Evolutionary conservation across 225 moss, liverwort and hornwort genomes (phyloP), one percentile per base, ranked within the genome.

Genomic region (Physcomitrium patens): DNA sequence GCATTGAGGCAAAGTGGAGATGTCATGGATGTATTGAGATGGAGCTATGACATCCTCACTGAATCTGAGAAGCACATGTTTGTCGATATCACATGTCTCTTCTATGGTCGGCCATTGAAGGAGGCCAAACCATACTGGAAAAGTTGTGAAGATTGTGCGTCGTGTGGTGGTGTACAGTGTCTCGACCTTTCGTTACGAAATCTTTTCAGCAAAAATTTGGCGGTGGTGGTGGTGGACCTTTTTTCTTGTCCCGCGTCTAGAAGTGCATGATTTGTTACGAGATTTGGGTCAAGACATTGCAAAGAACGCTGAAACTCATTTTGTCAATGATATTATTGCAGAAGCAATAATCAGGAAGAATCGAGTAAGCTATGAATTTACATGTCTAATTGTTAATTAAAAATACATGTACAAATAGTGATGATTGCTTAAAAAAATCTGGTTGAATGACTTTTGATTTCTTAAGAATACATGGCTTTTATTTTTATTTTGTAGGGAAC

Each of bases 111-210:
- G 16, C 0, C 0, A 2, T 12, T 7, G 0, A 3, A 66, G 1
- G 65, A 75, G 23, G 55, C 65, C 6, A 23, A 65, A 46, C 65
- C 22, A 4, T 75, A 8, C 47, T 75, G 66, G 65, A 27, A 14
- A 46, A 66, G 44, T 3, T 66, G 65, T 5, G 45, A 46, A 12
- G 10, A 65, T 7, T 61, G 48, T 24, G 45, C 14, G 5, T 65
- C 43, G 2, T 75, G 65, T 44, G 52, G 54, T 44, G 41, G 24
- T 43, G 42, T 53, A 10, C 3, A 4, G 0, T 22, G 43, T 17
- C 22, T 24, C 0, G 0, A 55, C 0, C 44, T 15, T 24, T 55
- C 64, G 9, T 45, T 65, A 7, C 8, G 22, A 45, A 74, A 45
- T 46, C 64, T 56, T 44, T 6, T 26, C 0, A 12, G 65, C 26